These are phyloP conservation scores for Epichloe uncinata DNA, from an alignment of 2,329 filamentous ascomycete genomes.

Conservation along the genomic window DNA sequence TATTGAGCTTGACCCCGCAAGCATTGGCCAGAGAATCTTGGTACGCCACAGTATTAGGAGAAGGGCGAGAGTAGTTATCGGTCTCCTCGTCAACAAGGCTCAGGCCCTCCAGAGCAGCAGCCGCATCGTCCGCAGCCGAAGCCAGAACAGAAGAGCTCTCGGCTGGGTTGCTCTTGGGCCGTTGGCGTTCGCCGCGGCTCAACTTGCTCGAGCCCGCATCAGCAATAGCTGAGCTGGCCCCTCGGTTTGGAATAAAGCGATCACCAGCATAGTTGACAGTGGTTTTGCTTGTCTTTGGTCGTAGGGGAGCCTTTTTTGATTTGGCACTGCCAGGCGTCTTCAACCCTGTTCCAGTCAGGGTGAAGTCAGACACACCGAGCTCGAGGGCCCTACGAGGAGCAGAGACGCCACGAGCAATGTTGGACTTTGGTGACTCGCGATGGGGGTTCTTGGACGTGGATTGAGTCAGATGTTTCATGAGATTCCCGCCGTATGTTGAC, in stretches of 20 bases:
- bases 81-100: constrained; percentile 60
- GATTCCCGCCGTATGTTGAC: constrained; percentile 68
- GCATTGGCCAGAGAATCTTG: constrained; percentile 82
- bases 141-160: constrained; percentile 69
- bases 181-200: constrained; percentile 53
- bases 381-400: constrained; percentile 77
- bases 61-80: constrained; percentile 59
- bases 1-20: constrained; percentile 86
- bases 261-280: constrained; percentile 71
- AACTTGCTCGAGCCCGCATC: constrained; percentile 76
- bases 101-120: constrained; percentile 66
- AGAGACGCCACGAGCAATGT: constrained; percentile 64
- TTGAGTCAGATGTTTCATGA: constrained; percentile 67
- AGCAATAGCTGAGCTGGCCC: constrained; percentile 75
- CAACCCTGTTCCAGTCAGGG: constrained; percentile 68
- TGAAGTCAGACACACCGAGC: constrained; percentile 84
- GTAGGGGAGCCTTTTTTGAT: constrained; percentile 41
- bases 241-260: constrained; percentile 91
- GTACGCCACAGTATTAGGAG: constrained; percentile 80
- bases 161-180: constrained; percentile 55
- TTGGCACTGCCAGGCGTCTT: constrained; percentile 48
- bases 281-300: constrained; percentile 57
- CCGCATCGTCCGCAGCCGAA: constrained; percentile 66
- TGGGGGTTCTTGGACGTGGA: constrained; percentile 52
- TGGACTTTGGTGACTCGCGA: constrained; percentile 89